These are phyloP conservation scores for Xylona heveae DNA, from an alignment of 495 filamentous ascomycete species.

Conservation along the genomic window DNA sequence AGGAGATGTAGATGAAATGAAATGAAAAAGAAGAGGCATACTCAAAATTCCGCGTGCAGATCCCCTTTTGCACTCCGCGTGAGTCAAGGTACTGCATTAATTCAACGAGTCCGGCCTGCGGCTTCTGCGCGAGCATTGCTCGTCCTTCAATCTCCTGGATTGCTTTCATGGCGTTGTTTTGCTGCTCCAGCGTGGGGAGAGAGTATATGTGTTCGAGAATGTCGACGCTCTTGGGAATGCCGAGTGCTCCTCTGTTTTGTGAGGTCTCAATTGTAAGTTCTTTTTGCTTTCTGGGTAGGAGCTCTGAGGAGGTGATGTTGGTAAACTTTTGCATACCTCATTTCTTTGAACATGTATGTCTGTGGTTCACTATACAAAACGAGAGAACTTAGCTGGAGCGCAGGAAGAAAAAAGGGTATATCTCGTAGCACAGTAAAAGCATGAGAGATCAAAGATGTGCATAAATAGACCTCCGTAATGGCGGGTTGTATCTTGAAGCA, in stretches of 20 bases:
- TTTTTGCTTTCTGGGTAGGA: background rate
- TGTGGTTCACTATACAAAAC: constrained; percentile 45
- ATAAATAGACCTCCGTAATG: too few species aligned
- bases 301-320: constrained; percentile 7
- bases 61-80: constrained; percentile 43
- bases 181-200: constrained; percentile 36
- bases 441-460: too few species aligned
- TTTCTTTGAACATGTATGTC: constrained; percentile 81
- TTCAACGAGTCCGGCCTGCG: constrained; percentile 52
- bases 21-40: constrained; percentile 11
- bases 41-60: constrained; percentile 94
- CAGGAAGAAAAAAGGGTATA: constrained; percentile 1
- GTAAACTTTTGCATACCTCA: constrained; percentile 58
- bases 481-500: too few species aligned
- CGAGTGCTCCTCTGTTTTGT: constrained; percentile 26
- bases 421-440: too few species aligned
- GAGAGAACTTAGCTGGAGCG: constrained; percentile 1
- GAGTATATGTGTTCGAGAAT: constrained; percentile 74
- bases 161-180: constrained; percentile 39
- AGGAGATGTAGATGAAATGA: constrained; percentile 16
- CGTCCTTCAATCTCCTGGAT: constrained; percentile 60
- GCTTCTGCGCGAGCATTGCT: constrained; percentile 57
- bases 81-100: constrained; percentile 67
- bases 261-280: constrained; percentile 3
- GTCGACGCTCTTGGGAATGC: constrained; percentile 47